Evolutionary conservation across 805 yeast genomes (phyloP), one percentile per base, ranked within the genome.

Genomic region (Soucietia sequanensis): DNA sequence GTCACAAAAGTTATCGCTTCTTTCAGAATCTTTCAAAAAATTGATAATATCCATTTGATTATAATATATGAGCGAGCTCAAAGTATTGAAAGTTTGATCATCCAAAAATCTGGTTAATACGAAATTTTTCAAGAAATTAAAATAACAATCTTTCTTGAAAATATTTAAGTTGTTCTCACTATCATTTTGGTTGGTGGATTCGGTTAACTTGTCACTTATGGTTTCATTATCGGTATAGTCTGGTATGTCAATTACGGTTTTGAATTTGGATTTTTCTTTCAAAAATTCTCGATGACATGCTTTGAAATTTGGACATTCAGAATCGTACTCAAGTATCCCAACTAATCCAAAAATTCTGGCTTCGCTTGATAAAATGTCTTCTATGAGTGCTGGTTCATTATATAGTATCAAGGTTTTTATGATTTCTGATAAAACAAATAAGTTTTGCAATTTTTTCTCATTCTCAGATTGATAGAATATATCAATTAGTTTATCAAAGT

Each of bases 301-400:
- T 57, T 87, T 89, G 44, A 72, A 71, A 10, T 70, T 70, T 1
- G 96, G 96, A 49, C 75, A 87, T 37, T 86, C 95, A 0, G 93
- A 84, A 56, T 93, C 97, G 57, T 88, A 66, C 57, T 93, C 99
- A 30, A 91, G 60, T 9, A 88, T 83, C 1, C 96, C 95, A 9
- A 82, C 74, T 3, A 87, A 62, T 1, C 84, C 84, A 48, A 56
- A 30, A 7, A 65, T 51, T 25, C 57, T 62, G 7, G 51, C 52
- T 32, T 64, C 68, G 6, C 53, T 39, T 4, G 54, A 46, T 4
- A 66, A 41, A 9, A 68, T 51, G 28, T 57, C 60, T 30, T 64
- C 71, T 10, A 68, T 42, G 9, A 68, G 42, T 5, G 46, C 15
- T 5, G 54, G 44, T 31, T 90, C 96, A 50, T 85, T 87, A 59